Evolutionary conservation across 495 filamentous ascomycete genomes (phyloP), one percentile per base, ranked within the genome.

Genomic region (Apiosordaria backusii): DNA sequence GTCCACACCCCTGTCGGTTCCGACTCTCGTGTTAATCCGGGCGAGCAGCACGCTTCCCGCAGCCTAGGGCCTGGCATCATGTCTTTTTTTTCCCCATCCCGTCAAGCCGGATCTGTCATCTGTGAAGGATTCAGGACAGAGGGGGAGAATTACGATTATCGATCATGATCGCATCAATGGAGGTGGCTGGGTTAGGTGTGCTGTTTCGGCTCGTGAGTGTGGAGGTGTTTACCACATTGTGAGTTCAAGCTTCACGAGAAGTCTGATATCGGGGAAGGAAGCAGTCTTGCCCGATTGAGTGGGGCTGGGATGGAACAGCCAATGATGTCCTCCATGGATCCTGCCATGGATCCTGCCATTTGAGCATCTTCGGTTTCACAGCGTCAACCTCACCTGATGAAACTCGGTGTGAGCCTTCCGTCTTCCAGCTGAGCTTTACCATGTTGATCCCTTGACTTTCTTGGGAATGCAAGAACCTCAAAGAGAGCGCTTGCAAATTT

Each of bases 21-120:
- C 68, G 68, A 67, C 60, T 64, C 24, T 25, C 26, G 52, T 45
- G 23, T 23, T 64, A 52, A 57, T 57, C 52, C 50, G 50, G 62
- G 52, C 35, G 13, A 45, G 35, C 35, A 45, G 35, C 0, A 45
- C 35, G 35, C 35, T 45, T 45, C 35, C 35, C 35, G 35, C 13
- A 13, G 35, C 6, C 2, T 45, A 45, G 26, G 0, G 15, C n/a
- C 27, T 62, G 61, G 35, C 40, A 21, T 62, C 50, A 19, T 62
- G 40, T 45, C 35, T 45, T 45, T 45, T 2, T n/a, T 1, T 15
- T 0, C 35, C 35, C 35, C 35, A 45, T 10, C 5, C 13, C 35
- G 35, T 45, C 35, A 45, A 15, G 35, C 35, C 35, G 35, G 35
- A 45, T 45, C 35, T 45, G 35, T 45, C 35, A 45, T 13, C n/a